Percentiles rank a stretch among this genome's conserved stretches.
Evolutionary conservation across 257 asterid genomes (phyloP).

Genomic region (Anisodus tanguticus): DNA sequence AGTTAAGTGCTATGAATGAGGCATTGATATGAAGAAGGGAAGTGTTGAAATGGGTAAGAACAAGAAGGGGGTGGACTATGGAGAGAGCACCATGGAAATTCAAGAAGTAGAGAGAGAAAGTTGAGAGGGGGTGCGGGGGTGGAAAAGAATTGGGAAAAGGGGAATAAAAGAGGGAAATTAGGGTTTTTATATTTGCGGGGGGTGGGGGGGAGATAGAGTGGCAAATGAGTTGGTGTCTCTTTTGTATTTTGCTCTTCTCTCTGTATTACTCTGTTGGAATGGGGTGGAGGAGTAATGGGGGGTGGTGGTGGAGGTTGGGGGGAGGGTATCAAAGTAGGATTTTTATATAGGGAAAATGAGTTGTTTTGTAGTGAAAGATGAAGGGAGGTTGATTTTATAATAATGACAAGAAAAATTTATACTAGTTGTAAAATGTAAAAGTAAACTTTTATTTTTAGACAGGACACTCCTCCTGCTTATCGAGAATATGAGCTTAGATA

Average conservation of each 20-base stretch:
- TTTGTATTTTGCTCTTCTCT: constrained; percentile 20
- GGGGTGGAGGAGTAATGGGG: background rate
- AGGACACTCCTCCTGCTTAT: no score
- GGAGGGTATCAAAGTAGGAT: background rate
- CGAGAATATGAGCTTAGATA: no score
- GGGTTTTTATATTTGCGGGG: constrained; percentile 48
- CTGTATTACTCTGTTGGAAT: constrained; percentile 2
- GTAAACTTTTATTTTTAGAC: no score
- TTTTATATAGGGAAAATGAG: background rate
- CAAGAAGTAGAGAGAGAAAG: constrained; percentile 31
- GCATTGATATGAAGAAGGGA: constrained; percentile 44
- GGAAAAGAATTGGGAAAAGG: constrained; percentile 29
- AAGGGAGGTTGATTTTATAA: background rate
- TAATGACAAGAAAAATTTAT: background rate
- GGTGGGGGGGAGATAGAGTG: constrained; percentile 29
- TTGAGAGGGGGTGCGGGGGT: constrained; percentile 30
- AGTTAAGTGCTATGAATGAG: constrained; percentile 39
- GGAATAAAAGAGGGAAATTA: constrained; percentile 40
- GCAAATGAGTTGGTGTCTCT: constrained; percentile 40
- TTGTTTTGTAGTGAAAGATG: constrained; percentile 18
- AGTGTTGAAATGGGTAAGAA: constrained; percentile 22
- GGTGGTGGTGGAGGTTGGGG: background rate
- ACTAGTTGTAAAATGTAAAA: background rate
- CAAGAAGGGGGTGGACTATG: background rate
- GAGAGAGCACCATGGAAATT: constrained; percentile 25